A percentile compares a stretch with the other conserved stretches of the same genome.
phyloP scores from a whole-genome alignment of 2,329 filamentous ascomycete species.

The Hirsutella rhossiliensis region DNA sequence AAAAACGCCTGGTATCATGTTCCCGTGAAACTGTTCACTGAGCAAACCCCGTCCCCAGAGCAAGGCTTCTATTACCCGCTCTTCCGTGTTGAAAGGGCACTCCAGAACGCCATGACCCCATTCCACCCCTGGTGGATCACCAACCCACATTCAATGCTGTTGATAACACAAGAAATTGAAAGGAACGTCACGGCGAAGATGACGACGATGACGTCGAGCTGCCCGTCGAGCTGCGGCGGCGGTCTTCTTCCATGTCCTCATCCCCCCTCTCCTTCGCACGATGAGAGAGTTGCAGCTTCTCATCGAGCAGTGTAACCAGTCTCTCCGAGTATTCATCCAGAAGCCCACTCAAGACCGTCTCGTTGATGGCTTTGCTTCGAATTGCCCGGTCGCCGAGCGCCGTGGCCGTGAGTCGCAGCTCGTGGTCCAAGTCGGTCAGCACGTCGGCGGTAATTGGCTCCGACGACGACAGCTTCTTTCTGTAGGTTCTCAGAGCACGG shows the following conservation, averaged over 20 bases:
- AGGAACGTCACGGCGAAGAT: constrained; percentile 9
- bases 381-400: constrained; percentile 46
- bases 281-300: constrained; percentile 47
- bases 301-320: constrained; percentile 58
- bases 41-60: constrained; percentile 6
- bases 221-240: constrained; percentile 20
- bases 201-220: constrained; percentile 23
- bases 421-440: constrained; percentile 51
- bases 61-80: not conserved
- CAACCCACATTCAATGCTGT: not conserved
- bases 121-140: not conserved
- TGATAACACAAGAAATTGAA: constrained; percentile 2
- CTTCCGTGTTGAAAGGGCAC: not conserved
- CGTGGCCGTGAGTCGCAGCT: constrained; percentile 49
- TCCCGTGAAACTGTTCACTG: constrained; percentile 10
- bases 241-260: constrained; percentile 16
- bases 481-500: constrained; percentile 47
- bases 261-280: constrained; percentile 18
- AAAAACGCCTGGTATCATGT: constrained; percentile 27
- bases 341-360: constrained; percentile 48
- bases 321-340: constrained; percentile 67
- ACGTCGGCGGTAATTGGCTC: constrained; percentile 44
- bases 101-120: constrained; percentile 4
- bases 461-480: constrained; percentile 48
- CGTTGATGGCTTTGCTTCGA: constrained; percentile 41